These are phyloP conservation scores for Mycena amicta DNA, from an alignment of 768 basidiomycete genomes.

Conservation along the genomic window DNA sequence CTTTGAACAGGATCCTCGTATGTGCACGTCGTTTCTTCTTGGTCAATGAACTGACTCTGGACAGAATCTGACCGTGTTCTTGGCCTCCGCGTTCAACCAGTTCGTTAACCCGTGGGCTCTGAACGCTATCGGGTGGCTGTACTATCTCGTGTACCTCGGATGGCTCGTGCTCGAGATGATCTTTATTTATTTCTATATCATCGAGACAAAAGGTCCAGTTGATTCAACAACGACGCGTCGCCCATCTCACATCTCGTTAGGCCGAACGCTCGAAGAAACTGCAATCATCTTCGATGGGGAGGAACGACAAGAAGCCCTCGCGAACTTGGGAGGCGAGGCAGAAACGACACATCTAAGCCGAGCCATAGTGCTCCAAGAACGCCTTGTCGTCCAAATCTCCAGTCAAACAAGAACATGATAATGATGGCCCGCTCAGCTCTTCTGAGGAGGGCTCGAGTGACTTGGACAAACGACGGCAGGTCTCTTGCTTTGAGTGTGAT, in stretches of 20 bases:
- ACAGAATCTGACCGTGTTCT: slow-evolving; percentile 63
- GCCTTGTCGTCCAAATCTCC: background rate
- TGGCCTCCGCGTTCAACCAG: slow-evolving; percentile 71
- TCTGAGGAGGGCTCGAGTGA: background rate
- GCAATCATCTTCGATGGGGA: slow-evolving; percentile 72
- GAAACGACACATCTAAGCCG: slow-evolving; percentile 35
- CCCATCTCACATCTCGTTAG: slow-evolving; percentile 29
- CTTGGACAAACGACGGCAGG: slow-evolving; percentile 3
- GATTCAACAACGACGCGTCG: background rate
- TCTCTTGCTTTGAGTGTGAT: background rate
- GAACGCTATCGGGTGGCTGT: slow-evolving; percentile 56
- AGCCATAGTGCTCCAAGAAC: slow-evolving; percentile 19
- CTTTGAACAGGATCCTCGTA: slow-evolving; percentile 62
- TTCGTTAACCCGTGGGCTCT: slow-evolving; percentile 81
- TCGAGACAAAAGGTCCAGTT: slow-evolving; percentile 64
- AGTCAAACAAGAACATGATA: slow-evolving; percentile 24
- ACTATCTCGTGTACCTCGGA: slow-evolving; percentile 65
- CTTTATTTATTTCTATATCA: slow-evolving; percentile 56
- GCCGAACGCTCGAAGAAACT: slow-evolving; percentile 74
- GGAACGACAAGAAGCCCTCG: slow-evolving; percentile 44
- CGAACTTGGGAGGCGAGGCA: slow-evolving; percentile 50
- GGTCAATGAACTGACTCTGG: slow-evolving; percentile 1
- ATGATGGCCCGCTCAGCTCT: slow-evolving; percentile 19
- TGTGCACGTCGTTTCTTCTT: slow-evolving; percentile 16
- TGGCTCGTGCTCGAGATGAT: slow-evolving; percentile 64